Conservation (phyloP, 352 stramenopile species). For the Thraustotheca clavata region DNA sequence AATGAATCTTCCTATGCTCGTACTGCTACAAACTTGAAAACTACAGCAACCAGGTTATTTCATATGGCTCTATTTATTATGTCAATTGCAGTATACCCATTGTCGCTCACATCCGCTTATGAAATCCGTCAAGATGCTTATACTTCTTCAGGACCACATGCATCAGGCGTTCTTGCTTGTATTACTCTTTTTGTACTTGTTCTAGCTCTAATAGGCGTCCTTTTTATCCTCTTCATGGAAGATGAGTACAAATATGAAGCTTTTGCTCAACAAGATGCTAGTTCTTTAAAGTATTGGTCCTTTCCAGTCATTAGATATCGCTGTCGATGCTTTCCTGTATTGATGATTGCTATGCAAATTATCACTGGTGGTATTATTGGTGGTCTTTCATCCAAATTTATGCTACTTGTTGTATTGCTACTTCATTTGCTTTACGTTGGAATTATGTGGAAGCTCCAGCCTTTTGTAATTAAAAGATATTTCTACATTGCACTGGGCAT, state of each 20-base stretch:
- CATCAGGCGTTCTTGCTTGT: neutral
- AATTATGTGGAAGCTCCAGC: neutral
- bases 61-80: neutral
- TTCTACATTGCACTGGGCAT: neutral
- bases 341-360: neutral
- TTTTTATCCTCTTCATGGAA: neutral
- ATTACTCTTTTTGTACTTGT: neutral
- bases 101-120: constrained; percentile 8
- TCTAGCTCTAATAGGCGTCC: neutral
- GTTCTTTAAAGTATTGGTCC: neutral
- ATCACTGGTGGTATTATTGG: neutral
- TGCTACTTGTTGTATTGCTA: neutral
- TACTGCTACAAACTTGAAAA: neutral
- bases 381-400: neutral
- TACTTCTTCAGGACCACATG: neutral
- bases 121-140: constrained; percentile 16
- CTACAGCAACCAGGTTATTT: neutral
- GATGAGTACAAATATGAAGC: constrained; percentile 11
- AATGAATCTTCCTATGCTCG: neutral
- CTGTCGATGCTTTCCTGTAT: neutral
- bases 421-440: neutral
- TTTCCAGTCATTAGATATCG: neutral
- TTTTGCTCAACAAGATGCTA: neutral
- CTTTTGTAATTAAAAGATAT: neutral
- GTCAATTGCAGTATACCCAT: neutral